Percentiles rank a stretch among this genome's conserved stretches.
These are phyloP conservation scores for Persicaria maculosa DNA, from an alignment of 148 eudicot species.

Conservation along the genomic window DNA sequence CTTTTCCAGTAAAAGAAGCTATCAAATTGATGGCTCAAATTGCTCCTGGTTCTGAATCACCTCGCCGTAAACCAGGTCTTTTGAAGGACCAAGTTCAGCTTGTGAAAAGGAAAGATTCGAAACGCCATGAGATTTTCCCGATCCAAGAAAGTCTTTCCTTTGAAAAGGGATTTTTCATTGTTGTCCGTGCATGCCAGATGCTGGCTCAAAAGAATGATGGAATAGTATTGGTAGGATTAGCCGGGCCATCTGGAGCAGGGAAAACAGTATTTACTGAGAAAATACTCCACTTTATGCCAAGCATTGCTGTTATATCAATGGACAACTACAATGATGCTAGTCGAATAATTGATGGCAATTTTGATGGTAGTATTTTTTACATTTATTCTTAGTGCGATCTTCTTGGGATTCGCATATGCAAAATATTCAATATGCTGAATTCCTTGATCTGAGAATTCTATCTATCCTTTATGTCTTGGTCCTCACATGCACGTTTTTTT, in stretches of 20 bases:
- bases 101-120: constrained; percentile 58
- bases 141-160: constrained; percentile 66
- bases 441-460: not conserved
- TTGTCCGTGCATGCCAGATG: constrained; percentile 86
- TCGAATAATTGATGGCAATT: constrained; percentile 81
- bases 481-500: not conserved
- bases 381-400: not conserved
- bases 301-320: constrained; percentile 89
- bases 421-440: not conserved
- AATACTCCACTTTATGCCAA: constrained; percentile 73
- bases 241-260: constrained; percentile 97
- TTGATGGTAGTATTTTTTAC: constrained; percentile 50
- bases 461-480: not conserved
- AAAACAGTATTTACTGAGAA: constrained; percentile 87
- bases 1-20: constrained; percentile 6
- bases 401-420: not conserved
- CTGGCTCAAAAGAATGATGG: constrained; percentile 83
- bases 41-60: constrained; percentile 17
- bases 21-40: constrained; percentile 12
- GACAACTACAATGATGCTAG: constrained; percentile 93
- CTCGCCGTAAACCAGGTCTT: constrained; percentile 47
- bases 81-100: constrained; percentile 81
- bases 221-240: constrained; percentile 69
- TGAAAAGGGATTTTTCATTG: constrained; percentile 89
- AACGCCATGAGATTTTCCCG: constrained; percentile 65